Conservation (phyloP, 768 basidiomycete species). For the Auricularia cornea region DNA sequence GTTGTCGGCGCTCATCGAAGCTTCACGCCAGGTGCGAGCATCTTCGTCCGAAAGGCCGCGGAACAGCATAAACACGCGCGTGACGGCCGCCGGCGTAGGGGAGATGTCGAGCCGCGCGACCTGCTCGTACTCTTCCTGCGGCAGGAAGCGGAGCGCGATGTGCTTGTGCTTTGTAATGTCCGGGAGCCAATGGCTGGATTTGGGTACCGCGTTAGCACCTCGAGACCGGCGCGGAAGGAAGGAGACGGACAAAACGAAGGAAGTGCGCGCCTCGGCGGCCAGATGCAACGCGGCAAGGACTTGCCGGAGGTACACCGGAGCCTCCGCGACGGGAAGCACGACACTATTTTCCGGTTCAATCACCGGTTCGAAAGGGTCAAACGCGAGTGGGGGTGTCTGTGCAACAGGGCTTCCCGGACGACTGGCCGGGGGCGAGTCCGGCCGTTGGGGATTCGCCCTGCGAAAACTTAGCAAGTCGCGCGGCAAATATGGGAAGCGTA, state of each 20-base stretch:
- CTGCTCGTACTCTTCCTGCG: slow-evolving; percentile 18
- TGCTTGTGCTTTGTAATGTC: slow-evolving; percentile 30
- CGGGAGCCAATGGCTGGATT: slow-evolving; percentile 36
- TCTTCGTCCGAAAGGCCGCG: slow-evolving; percentile 24
- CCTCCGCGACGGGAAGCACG: slow-evolving; percentile 19
- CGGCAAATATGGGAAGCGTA: not conserved
- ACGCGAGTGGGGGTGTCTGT: not conserved
- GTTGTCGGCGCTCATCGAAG: slow-evolving; percentile 1
- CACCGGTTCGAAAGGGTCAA: slow-evolving; percentile 3
- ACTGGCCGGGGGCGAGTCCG: not conserved
- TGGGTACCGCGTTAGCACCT: not conserved
- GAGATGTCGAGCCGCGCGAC: slow-evolving; percentile 27
- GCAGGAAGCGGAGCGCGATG: slow-evolving; percentile 38
- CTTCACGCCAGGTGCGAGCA: not conserved
- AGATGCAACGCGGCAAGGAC: slow-evolving; percentile 23
- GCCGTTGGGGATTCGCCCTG: not conserved
- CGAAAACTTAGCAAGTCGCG: not conserved
- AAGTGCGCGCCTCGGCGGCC: slow-evolving; percentile 35
- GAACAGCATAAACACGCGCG: slow-evolving; percentile 43
- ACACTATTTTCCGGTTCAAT: slow-evolving; percentile 17
- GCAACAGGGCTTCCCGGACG: not conserved
- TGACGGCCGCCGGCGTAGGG: slow-evolving; percentile 36
- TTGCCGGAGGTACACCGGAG: slow-evolving; percentile 31
- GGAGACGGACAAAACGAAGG: slow-evolving; percentile 36
- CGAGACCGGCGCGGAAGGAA: not conserved